Conservation (phyloP, 2,329 filamentous ascomycete species). For the Shiraia sp. region DNA sequence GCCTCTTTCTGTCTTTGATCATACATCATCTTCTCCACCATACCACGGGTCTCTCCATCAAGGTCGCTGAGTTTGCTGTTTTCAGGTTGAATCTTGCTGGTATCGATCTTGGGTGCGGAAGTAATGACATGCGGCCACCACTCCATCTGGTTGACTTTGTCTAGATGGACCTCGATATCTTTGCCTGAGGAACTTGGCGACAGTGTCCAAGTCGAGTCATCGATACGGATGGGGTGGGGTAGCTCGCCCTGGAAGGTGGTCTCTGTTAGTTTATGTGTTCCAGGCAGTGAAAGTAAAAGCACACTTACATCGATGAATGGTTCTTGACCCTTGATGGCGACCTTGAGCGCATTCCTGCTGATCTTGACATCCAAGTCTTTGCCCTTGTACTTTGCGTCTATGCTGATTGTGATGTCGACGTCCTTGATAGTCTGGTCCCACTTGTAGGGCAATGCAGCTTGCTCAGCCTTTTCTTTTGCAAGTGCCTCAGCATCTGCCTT, state of each 20-base stretch:
- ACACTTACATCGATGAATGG: constrained; percentile 75
- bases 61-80: constrained; percentile 89
- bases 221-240: constrained; percentile 75
- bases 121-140: constrained; percentile 97
- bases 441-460: constrained; percentile 91
- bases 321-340: constrained; percentile 85
- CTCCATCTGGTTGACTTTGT: constrained; percentile 96
- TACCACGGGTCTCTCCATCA: constrained; percentile 89
- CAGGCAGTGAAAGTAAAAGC: background rate
- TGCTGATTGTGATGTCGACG: constrained; percentile 75
- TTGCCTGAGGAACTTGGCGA: constrained; percentile 67
- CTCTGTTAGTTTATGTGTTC: constrained; percentile 3
- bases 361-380: constrained; percentile 82
- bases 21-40: constrained; percentile 99
- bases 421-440: constrained; percentile 94
- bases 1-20: constrained; percentile 96
- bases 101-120: constrained; percentile 86
- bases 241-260: constrained; percentile 70
- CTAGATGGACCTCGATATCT: constrained; percentile 84
- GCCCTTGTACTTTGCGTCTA: constrained; percentile 83
- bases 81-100: constrained; percentile 91
- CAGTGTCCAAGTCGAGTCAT: constrained; percentile 95
- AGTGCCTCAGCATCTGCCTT: constrained; percentile 61
- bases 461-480: constrained; percentile 81
- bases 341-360: constrained; percentile 75